phyloP scores from a whole-genome alignment of 495 filamentous ascomycete species.

The Aspergillus ellipticus region DNA sequence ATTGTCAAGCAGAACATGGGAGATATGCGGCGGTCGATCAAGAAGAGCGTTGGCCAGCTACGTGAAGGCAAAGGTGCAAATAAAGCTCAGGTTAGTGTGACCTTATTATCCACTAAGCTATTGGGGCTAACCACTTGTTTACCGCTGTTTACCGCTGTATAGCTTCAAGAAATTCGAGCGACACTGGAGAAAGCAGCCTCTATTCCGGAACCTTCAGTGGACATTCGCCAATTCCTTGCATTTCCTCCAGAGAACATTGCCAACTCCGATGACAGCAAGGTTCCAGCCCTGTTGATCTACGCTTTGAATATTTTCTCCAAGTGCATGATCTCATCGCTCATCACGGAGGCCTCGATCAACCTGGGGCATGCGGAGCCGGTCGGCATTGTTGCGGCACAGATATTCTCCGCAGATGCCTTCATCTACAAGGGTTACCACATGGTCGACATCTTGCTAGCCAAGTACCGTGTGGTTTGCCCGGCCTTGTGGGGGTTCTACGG shows the following conservation, averaged over 20 bases:
- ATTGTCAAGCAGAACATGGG: conserved; percentile 63
- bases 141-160: conserved; percentile 1
- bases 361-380: conserved; percentile 74
- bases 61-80: conserved; percentile 62
- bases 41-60: conserved; percentile 69
- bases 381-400: conserved; percentile 68
- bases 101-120: neutral
- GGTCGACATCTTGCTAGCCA: conserved; percentile 85
- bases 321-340: conserved; percentile 66
- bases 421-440: conserved; percentile 67
- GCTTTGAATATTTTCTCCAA: conserved; percentile 82
- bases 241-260: conserved; percentile 52
- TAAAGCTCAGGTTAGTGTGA: conserved; percentile 39
- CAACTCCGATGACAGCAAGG: conserved; percentile 49
- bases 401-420: conserved; percentile 67
- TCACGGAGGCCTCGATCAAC: conserved; percentile 67
- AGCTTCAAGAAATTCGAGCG: conserved; percentile 46
- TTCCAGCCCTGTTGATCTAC: conserved; percentile 74
- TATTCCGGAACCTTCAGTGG: conserved; percentile 54
- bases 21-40: conserved; percentile 69
- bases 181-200: conserved; percentile 43
- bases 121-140: conserved; percentile 15
- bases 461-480: conserved; percentile 76
- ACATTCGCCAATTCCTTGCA: conserved; percentile 65
- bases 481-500: conserved; percentile 83